These are phyloP conservation scores for Cladorrhinum sp. DNA, from an alignment of 2,329 filamentous ascomycete genomes.

Conservation along the genomic window DNA sequence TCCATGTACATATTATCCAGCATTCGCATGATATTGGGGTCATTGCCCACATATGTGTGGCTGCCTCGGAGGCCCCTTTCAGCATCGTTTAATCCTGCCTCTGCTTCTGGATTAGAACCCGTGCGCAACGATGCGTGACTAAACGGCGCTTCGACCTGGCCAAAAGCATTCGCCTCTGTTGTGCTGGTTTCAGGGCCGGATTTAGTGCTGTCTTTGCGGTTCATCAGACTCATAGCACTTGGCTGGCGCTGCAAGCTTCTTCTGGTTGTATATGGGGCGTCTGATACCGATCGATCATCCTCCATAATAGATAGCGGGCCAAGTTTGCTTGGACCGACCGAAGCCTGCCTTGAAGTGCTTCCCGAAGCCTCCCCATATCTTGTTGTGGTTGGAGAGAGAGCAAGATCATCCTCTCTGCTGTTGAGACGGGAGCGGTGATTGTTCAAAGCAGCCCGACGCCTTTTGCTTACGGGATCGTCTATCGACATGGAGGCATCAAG, in stretches of 20 bases:
- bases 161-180: constrained; percentile 58
- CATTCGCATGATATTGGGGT: constrained; percentile 65
- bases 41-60: constrained; percentile 83
- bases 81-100: constrained; percentile 32
- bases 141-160: constrained; percentile 58
- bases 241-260: constrained; percentile 53
- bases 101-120: constrained; percentile 33
- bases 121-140: constrained; percentile 35
- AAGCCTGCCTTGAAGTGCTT: constrained; percentile 39
- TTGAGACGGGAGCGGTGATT: constrained; percentile 46
- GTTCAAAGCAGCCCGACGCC: constrained; percentile 51
- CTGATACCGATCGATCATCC: constrained; percentile 35
- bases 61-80: constrained; percentile 55
- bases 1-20: constrained; percentile 82
- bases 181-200: constrained; percentile 58
- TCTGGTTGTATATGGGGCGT: constrained; percentile 42
- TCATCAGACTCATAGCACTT: constrained; percentile 59
- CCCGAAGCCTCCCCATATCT: constrained; percentile 34
- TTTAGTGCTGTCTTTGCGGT: constrained; percentile 58
- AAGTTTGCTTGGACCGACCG: constrained; percentile 29
- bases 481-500: constrained; percentile 89
- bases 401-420: constrained; percentile 32
- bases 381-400: constrained; percentile 28
- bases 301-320: constrained; percentile 16
- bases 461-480: constrained; percentile 61